phyloP scores from a whole-genome alignment of 2,329 filamentous ascomycete species.

The Cercospora janseana region DNA sequence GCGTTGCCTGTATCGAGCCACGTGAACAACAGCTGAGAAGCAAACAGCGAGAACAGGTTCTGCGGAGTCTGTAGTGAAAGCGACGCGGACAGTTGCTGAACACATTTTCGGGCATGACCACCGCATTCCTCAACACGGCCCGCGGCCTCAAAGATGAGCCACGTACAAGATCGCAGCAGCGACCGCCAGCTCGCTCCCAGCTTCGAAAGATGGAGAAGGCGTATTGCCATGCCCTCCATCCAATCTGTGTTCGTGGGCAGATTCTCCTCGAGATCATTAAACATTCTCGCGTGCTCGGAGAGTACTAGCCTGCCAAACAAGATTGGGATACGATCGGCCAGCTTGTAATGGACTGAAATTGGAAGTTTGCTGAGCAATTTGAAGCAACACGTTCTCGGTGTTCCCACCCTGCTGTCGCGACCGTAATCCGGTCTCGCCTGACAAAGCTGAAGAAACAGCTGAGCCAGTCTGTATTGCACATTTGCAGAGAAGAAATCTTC shows the following conservation, averaged over 20 bases:
- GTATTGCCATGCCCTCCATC: conserved; percentile 79
- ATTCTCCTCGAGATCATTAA: conserved; percentile 76
- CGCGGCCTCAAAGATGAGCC: conserved; percentile 90
- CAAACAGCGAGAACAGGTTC: conserved; percentile 78
- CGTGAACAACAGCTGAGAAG: conserved; percentile 84
- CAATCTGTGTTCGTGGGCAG: conserved; percentile 69
- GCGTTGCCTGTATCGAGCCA: conserved; percentile 67
- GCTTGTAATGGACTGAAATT: conserved; percentile 71
- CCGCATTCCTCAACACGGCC: conserved; percentile 65
- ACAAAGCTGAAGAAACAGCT: conserved; percentile 69
- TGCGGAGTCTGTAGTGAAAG: conserved; percentile 65
- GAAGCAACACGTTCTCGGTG: conserved; percentile 70
- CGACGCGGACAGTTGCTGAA: conserved; percentile 63
- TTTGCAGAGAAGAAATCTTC: conserved; percentile 67
- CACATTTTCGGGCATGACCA: conserved; percentile 69
- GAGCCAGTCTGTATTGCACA: conserved; percentile 65
- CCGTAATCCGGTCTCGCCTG: conserved; percentile 67
- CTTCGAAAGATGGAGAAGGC: conserved; percentile 71
- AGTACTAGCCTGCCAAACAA: conserved; percentile 83
- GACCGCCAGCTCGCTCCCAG: conserved; percentile 84
- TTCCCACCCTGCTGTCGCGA: conserved; percentile 47
- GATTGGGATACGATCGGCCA: conserved; percentile 66
- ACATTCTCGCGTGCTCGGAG: conserved; percentile 76
- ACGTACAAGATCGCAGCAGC: conserved; percentile 79
- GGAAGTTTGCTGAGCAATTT: conserved; percentile 65